These are phyloP conservation scores for Flagelloscypha sp. DNA, from an alignment of 768 basidiomycete species.

Conservation along the genomic window DNA sequence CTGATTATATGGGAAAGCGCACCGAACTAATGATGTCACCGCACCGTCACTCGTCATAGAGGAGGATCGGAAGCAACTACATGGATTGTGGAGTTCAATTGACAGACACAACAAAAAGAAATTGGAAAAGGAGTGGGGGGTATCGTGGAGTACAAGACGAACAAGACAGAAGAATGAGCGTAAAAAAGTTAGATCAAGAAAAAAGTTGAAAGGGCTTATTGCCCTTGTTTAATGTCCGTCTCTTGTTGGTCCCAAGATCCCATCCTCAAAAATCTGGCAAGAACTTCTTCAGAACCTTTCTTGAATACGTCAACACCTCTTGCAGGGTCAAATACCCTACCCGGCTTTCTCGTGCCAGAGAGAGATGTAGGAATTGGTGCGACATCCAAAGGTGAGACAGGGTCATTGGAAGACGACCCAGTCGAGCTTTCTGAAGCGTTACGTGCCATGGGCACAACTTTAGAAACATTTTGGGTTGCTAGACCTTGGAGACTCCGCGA, in stretches of 20 bases:
- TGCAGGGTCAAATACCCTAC: constrained; percentile 79
- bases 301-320: constrained; percentile 83
- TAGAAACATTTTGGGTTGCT: constrained; percentile 48
- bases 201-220: constrained; percentile 2
- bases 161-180: neutral
- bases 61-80: too few species aligned
- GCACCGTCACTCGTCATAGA: too few species aligned
- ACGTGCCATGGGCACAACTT: too few species aligned
- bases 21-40: too few species aligned
- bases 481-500: constrained; percentile 27
- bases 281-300: constrained; percentile 78
- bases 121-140: neutral
- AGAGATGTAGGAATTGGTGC: constrained; percentile 18
- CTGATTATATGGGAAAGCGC: too few species aligned
- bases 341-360: constrained; percentile 34
- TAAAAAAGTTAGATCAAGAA: neutral
- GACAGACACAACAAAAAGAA: too few species aligned
- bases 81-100: too few species aligned
- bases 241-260: constrained; percentile 59
- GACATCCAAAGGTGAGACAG: constrained; percentile 41
- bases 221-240: neutral
- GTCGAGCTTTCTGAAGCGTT: too few species aligned
- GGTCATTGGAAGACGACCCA: constrained; percentile 45
- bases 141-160: neutral
- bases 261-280: constrained; percentile 76